Conservation (phyloP, 2,329 filamentous ascomycete genomes). For the Waltergamsia citrina region DNA sequence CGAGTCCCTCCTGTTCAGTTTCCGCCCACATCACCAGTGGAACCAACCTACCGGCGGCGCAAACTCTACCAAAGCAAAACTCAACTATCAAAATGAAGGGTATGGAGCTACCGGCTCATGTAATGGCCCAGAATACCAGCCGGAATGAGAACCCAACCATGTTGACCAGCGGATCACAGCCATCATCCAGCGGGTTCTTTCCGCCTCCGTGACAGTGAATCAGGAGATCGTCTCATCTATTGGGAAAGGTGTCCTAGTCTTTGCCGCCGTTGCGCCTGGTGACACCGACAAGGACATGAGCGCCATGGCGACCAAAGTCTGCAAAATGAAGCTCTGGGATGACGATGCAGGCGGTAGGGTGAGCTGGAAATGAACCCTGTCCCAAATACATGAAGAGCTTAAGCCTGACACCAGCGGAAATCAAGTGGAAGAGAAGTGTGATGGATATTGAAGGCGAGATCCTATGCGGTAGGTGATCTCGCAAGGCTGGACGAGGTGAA, state of each 20-base stretch:
- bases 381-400: too few relatives aligned
- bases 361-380: too few relatives aligned
- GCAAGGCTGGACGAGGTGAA: not conserved
- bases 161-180: conserved; percentile 39
- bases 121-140: conserved; percentile 7
- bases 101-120: conserved; percentile 10
- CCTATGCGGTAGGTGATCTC: conserved; percentile 69
- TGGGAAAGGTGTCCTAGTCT: conserved; percentile 78
- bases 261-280: conserved; percentile 83
- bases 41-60: too few relatives aligned
- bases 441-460: conserved; percentile 84
- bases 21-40: too few relatives aligned
- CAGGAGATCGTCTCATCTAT: conserved; percentile 85
- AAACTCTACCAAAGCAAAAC: too few relatives aligned
- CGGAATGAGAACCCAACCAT: not conserved
- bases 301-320: conserved; percentile 70
- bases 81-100: conserved; percentile 23
- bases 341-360: conserved; percentile 64
- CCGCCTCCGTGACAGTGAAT: conserved; percentile 91
- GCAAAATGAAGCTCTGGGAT: conserved; percentile 90
- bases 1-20: too few relatives aligned
- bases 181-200: conserved; percentile 87
- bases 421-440: conserved; percentile 89
- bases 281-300: conserved; percentile 87
- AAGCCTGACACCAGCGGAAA: not conserved